phyloP scores from a whole-genome alignment of 1,284 basidiomycete genomes.

The Heimioporus retisporus region DNA sequence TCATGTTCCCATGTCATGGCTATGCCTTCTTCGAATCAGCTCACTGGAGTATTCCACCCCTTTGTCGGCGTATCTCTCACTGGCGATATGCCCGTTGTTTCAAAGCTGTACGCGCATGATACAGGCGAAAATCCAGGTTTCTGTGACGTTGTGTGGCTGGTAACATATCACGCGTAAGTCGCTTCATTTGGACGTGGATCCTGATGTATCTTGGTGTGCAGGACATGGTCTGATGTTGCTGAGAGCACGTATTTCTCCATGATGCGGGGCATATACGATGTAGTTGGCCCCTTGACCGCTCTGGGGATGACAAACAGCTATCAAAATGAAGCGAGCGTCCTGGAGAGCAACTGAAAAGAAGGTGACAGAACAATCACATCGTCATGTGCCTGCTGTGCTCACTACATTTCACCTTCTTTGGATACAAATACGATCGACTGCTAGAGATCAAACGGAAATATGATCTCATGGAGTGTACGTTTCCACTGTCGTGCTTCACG shows the following conservation, averaged over 20 bases:
- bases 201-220: neutral
- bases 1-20: neutral
- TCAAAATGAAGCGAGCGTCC: conserved; percentile 23
- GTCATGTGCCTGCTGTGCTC: no score
- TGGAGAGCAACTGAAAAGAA: conserved; percentile 21
- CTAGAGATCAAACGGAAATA: neutral
- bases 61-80: conserved; percentile 11
- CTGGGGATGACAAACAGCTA: conserved; percentile 19
- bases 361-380: neutral
- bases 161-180: conserved; percentile 16
- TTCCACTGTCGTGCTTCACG: neutral
- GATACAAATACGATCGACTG: conserved; percentile 1
- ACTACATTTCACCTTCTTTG: no score
- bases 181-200: neutral
- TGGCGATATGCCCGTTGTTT: conserved; percentile 16
- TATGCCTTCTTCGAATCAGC: neutral
- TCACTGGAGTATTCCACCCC: no score
- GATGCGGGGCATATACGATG: conserved; percentile 13
- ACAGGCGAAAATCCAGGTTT: conserved; percentile 20
- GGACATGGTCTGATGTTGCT: conserved; percentile 17
- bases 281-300: conserved; percentile 11
- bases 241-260: conserved; percentile 1
- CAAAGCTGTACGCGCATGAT: conserved; percentile 9
- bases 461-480: neutral
- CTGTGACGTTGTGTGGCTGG: conserved; percentile 21